Evolutionary conservation across 148 eudicot species (phyloP), one percentile per base, ranked within the genome.

Genomic region (Cornus kousa): DNA sequence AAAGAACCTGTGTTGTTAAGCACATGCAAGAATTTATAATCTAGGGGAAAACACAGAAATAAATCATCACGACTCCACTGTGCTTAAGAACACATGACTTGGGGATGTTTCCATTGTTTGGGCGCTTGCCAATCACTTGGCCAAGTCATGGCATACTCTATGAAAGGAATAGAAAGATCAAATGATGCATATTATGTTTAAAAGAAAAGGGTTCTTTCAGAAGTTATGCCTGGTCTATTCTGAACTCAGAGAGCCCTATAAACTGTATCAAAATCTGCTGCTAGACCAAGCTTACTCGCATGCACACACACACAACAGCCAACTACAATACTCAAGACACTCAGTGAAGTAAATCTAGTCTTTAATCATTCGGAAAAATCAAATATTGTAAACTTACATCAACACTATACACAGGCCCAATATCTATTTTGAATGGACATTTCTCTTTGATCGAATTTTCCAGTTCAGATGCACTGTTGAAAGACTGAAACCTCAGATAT

Each of bases 401-500:
- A 46, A 94, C 95, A 78, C 89, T 97, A 75, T 91, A 94, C 39
- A 97, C 95, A 35, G 99, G 91, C 17, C 99, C 99, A 78, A 97
- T 94, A 83, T 97, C 99, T n/a, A 97, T 94, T 87, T 97, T 97
- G 77, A 87, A 84, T 39, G 98, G 99, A 79, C 90, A 91, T 80
- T 97, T 89, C 62, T 91, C 92, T 82, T 92, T 97, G 79, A 97
- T 93, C 33, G 95, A 83, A 66, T 80, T 90, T 85, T 91, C 95
- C 73, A 97, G 82, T 80, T 97, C 99, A 67, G 89, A 75, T 53
- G 84, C 91, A 80, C 77, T 85, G 74, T 90, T 87, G 81, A 94
- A 94, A 20, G 99, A 94, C 80, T 91, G 97, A 83, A 77, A 97
- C 33, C 98, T 89, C 77, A 97, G 55, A 74, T 87, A 97, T 78